Percentiles rank a stretch among this genome's conserved stretches.
Conservation (phyloP, 768 basidiomycete species). For the Phylloporus sp. region DNA sequence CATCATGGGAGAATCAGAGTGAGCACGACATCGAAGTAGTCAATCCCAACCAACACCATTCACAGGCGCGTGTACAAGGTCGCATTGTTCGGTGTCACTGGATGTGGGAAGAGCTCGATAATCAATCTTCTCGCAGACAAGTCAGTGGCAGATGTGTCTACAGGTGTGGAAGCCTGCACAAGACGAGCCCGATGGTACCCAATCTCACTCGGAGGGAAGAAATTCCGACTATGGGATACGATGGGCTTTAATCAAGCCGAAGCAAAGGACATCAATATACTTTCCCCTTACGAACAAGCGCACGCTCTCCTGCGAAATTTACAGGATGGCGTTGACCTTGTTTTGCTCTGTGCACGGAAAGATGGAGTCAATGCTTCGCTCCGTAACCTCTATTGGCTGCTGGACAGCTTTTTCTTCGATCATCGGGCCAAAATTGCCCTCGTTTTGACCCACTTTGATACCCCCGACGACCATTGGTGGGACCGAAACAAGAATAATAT, state of each 20-base stretch:
- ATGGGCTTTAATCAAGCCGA: constrained; percentile 30
- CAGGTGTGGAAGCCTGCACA: constrained; percentile 32
- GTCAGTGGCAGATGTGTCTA: constrained; percentile 27
- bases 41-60: constrained; percentile 1
- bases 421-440: constrained; percentile 33
- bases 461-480: constrained; percentile 37
- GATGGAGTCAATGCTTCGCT: constrained; percentile 34
- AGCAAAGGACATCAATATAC: constrained; percentile 8
- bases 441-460: constrained; percentile 37
- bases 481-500: constrained; percentile 21
- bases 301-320: constrained; percentile 33
- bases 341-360: constrained; percentile 37
- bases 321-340: constrained; percentile 34
- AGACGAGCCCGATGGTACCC: constrained; percentile 21
- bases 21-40: constrained; percentile 5
- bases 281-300: constrained; percentile 26
- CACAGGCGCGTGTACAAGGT: constrained; percentile 22
- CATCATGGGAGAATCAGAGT: constrained; percentile 14
- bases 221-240: constrained; percentile 32
- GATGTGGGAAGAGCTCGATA: constrained; percentile 30
- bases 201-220: constrained; percentile 16
- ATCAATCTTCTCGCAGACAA: constrained; percentile 27
- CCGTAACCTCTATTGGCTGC: constrained; percentile 34
- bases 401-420: constrained; percentile 36
- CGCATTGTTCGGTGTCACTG: constrained; percentile 25